These are phyloP conservation scores for Conringia planisiliqua DNA, from an alignment of 345 rosid species.

Conservation along the genomic window DNA sequence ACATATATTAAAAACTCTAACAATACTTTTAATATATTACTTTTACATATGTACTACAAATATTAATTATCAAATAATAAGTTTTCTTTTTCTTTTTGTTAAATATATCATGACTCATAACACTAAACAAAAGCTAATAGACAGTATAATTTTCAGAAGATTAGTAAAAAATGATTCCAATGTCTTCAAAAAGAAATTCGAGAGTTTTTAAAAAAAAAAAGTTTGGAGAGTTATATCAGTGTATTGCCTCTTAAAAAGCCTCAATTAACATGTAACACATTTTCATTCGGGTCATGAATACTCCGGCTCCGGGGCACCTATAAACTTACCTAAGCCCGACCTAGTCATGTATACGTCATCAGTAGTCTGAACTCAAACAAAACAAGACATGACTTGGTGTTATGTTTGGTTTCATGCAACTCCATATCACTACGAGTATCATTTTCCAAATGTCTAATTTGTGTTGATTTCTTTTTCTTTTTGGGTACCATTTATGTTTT, in stretches of 20 bases:
- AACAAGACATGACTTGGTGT: not conserved
- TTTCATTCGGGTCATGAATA: not conserved
- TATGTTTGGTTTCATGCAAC: not conserved
- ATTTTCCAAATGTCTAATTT: not conserved
- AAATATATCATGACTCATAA: no score
- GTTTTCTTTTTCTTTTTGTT: no score
- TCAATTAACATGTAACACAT: not conserved
- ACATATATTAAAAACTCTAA: no score
- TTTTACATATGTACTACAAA: no score
- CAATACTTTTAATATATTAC: no score
- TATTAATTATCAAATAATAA: no score
- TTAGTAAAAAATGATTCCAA: not conserved
- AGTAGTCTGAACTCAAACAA: no score
- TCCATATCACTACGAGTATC: not conserved
- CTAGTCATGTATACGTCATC: not conserved
- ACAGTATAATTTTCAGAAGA: not conserved
- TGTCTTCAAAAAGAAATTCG: no score
- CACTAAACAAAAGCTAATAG: no score
- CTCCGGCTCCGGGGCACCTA: not conserved
- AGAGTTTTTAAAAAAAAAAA: no score
- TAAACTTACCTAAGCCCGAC: not conserved
- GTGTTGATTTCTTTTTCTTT: not conserved
- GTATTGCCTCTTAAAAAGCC: not conserved
- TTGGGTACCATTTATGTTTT: not conserved
- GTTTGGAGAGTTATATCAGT: no score